Evolutionary conservation across 768 basidiomycete genomes (phyloP), one percentile per base, ranked within the genome.

Genomic region (Dentipellis fragilis): DNA sequence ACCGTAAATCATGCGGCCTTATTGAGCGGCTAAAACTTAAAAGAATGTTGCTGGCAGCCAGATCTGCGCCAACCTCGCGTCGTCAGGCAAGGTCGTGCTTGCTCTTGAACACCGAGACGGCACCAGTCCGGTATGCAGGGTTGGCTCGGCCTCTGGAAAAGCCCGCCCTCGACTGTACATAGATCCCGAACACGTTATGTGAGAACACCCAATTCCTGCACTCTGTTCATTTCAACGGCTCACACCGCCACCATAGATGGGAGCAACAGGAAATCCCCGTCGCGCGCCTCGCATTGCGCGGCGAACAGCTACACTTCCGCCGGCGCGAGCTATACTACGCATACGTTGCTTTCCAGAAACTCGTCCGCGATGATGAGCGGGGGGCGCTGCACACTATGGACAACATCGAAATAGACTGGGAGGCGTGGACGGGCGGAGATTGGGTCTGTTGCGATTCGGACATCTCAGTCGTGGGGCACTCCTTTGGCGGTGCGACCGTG

Each of bases 41-140:
- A 29, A 29, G 3, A 29, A 29, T 6, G 29, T 38, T 1, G 19
- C 46, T 22, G 21, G 19, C 52, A 85, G 85, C 57, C 86, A 89
- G 66, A 67, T 87, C 56, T 92, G 89, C 64, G 73, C 78, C 2
- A 76, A 79, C 21, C 66, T 93, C 19, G 93, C 92, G 3, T 80
- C 87, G 4, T 75, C 84, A 38, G 93, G 93, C 2, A 84, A 79
- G 57, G 81, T 93, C 4, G 90, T 95, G 2, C 74, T 91, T 46
- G 85, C 89, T 5, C 64, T 93, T 21, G 89, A 93, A 64, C 92
- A 93, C 66, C 77, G 85, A 10, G 93, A 94, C 66, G 91, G 90
- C 0, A 85, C 85, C 3, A 84, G 79, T 2, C 81, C 83, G 0
- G 76, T 62, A n/a, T 61, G 63, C 71, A 4, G 76, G 73, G 57